These are phyloP conservation scores for Kalmanozyma brasiliensis DNA, from an alignment of 1,284 basidiomycete species.

Conservation along the genomic window DNA sequence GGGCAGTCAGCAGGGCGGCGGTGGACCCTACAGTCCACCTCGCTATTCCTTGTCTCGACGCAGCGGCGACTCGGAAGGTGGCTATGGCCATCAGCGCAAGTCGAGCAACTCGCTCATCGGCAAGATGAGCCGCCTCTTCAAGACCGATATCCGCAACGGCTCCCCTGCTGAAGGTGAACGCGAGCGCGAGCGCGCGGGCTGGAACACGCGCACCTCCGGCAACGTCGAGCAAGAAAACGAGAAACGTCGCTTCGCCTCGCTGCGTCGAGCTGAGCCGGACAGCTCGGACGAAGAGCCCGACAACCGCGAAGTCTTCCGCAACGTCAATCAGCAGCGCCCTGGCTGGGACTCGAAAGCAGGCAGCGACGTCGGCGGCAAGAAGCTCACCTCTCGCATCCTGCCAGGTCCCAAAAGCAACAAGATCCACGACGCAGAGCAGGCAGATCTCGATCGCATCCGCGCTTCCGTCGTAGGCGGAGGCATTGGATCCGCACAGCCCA, in stretches of 20 bases:
- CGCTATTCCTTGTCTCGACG: slow-evolving; percentile 40
- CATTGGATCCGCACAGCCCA: slow-evolving; percentile 25
- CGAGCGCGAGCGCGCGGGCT: slow-evolving; percentile 19
- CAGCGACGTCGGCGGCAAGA: slow-evolving; percentile 52
- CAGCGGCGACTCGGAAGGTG: slow-evolving; percentile 37
- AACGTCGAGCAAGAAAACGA: slow-evolving; percentile 22
- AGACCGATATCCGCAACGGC: slow-evolving; percentile 55
- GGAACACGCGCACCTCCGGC: slow-evolving; percentile 46
- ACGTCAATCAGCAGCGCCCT: slow-evolving; percentile 55
- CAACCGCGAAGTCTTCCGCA: slow-evolving; percentile 53
- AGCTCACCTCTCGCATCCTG: slow-evolving; percentile 49
- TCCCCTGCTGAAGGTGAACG: too few relatives aligned
- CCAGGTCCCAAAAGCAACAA: slow-evolving; percentile 56
- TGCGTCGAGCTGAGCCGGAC: slow-evolving; percentile 44
- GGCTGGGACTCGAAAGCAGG: slow-evolving; percentile 24
- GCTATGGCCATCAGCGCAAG: slow-evolving; percentile 42
- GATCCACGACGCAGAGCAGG: slow-evolving; percentile 33
- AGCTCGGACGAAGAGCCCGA: slow-evolving; percentile 61
- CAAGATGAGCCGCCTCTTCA: slow-evolving; percentile 63
- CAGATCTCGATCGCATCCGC: slow-evolving; percentile 52
- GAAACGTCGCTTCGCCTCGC: slow-evolving; percentile 17
- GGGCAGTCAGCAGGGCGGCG: slow-evolving; percentile 6
- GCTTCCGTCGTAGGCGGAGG: slow-evolving; percentile 59
- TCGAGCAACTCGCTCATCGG: slow-evolving; percentile 59
- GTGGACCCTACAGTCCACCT: slow-evolving; percentile 21